Percentiles rank a stretch among this genome's conserved stretches.
These are phyloP conservation scores for Vigna unguiculata DNA, from an alignment of 306 rosid species.

Conservation along the genomic window DNA sequence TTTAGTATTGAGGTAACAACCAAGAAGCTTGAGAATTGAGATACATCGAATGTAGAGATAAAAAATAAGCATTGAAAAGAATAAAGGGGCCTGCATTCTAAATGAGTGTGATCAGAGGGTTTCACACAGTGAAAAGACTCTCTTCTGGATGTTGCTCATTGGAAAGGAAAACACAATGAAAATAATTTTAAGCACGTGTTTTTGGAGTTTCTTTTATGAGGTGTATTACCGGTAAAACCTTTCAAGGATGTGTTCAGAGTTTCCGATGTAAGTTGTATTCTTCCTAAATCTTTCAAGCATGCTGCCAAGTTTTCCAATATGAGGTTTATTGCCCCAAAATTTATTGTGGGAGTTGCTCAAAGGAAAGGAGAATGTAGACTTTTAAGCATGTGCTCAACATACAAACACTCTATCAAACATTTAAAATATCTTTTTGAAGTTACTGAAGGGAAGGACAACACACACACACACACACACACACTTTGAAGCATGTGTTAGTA, in stretches of 20 bases:
- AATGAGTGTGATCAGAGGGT: constrained; percentile 18
- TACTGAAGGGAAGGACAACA: not conserved
- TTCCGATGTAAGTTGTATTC: constrained; percentile 3
- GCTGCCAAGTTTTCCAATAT: not conserved
- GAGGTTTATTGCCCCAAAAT: not conserved
- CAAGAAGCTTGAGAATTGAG: constrained; percentile 18
- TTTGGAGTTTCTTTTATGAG: not conserved
- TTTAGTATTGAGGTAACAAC: not conserved
- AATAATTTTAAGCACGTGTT: not conserved
- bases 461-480: not conserved
- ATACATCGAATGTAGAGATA: not conserved
- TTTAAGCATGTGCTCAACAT: not conserved
- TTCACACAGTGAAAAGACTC: constrained; percentile 20
- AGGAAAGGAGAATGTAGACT: not conserved
- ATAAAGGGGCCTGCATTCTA: constrained; percentile 22
- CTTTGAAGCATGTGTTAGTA: not conserved
- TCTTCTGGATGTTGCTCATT: constrained; percentile 2
- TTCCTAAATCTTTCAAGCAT: not conserved
- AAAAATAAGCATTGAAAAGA: not conserved
- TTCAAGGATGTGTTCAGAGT: not conserved
- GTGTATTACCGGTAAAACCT: not conserved
- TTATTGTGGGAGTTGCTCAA: constrained; percentile 11
- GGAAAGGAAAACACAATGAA: not conserved
- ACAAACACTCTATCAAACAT: not conserved
- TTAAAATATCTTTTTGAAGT: not conserved